These are phyloP conservation scores for Alternaria consortialis DNA, from an alignment of 2,329 filamentous ascomycete species.

Conservation along the genomic window DNA sequence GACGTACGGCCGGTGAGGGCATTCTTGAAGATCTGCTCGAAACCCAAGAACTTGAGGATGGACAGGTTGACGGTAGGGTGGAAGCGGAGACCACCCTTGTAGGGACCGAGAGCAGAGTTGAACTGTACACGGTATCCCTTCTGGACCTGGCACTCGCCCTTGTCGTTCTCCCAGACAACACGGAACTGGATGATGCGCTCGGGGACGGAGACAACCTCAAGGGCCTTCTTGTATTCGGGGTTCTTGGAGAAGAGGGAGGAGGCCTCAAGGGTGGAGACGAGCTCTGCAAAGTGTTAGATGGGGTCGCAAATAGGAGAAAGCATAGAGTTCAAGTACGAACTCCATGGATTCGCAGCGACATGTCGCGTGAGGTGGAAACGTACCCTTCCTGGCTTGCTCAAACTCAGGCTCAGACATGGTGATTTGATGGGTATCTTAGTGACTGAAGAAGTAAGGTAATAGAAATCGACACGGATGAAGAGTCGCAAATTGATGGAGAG, in stretches of 20 bases:
- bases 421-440: slow-evolving; percentile 19
- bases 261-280: slow-evolving; percentile 92
- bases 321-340: not conserved
- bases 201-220: slow-evolving; percentile 86
- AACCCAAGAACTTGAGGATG: slow-evolving; percentile 94
- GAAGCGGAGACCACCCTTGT: slow-evolving; percentile 96
- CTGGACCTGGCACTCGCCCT: slow-evolving; percentile 88
- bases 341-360: not conserved
- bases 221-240: slow-evolving; percentile 92
- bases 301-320: not conserved
- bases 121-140: slow-evolving; percentile 96
- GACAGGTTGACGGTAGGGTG: slow-evolving; percentile 85
- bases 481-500: slow-evolving; percentile 16
- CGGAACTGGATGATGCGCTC: slow-evolving; percentile 98
- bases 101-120: slow-evolving; percentile 96
- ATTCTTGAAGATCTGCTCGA: slow-evolving; percentile 99
- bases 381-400: slow-evolving; percentile 97
- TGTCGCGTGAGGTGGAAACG: slow-evolving; percentile 34
- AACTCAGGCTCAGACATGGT: slow-evolving; percentile 96
- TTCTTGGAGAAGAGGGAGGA: slow-evolving; percentile 91
- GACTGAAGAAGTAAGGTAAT: slow-evolving; percentile 12
- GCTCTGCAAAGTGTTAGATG: slow-evolving; percentile 67
- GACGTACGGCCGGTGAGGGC: slow-evolving; percentile 87
- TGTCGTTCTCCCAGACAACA: slow-evolving; percentile 96
- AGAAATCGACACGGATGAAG: slow-evolving; percentile 5